Evolutionary conservation across 495 filamentous ascomycete species (phyloP), one percentile per base, ranked within the genome.

Genomic region (Daldinia loculata): DNA sequence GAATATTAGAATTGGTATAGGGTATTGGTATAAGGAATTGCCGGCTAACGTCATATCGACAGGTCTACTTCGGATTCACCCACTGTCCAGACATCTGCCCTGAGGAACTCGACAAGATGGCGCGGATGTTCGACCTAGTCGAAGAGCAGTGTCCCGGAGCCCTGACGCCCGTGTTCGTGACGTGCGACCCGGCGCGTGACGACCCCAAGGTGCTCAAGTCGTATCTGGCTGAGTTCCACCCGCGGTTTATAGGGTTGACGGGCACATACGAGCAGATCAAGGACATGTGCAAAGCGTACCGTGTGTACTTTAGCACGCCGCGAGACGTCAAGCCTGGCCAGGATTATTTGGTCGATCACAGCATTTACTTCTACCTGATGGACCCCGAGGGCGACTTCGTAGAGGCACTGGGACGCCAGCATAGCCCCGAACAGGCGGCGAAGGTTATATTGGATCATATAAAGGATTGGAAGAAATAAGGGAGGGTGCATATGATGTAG

Each of bases 361-460:
- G 93, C 76, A 98, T 99, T 69, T 99, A 99, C 84, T 99, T 99
- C 76, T 99, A 99, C 79, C 81, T 99, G 67, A 99, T 99, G 95
- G 94, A 98, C 80, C 95, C 95, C 48, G 96, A 99, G 66, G 94
- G 94, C 14, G 96, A 98, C 80, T 99, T 99, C 78, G 94, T 99
- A 26, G 95, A 99, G 83, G 96, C 93, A 26, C 90, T 99, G 71
- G 95, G 95, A 38, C 86, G 96, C 65, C 94, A 98, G 80, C 93
- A 97, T 83, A 95, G 90, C 27, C 92, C 94, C 14, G 91, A 96
- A 69, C 85, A 90, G 70, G 96, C 90, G 14, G 92, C 94, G 50
- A 91, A 88, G 80, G 83, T 97, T 52, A 97, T 98, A 63, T 74
- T 89, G 65, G 88, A 91, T 65, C 95, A 99, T 82, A 90, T 99